Evolutionary conservation across 177 flowering plant genomes (phyloP).

Genomic region (Telopea speciosissima): DNA sequence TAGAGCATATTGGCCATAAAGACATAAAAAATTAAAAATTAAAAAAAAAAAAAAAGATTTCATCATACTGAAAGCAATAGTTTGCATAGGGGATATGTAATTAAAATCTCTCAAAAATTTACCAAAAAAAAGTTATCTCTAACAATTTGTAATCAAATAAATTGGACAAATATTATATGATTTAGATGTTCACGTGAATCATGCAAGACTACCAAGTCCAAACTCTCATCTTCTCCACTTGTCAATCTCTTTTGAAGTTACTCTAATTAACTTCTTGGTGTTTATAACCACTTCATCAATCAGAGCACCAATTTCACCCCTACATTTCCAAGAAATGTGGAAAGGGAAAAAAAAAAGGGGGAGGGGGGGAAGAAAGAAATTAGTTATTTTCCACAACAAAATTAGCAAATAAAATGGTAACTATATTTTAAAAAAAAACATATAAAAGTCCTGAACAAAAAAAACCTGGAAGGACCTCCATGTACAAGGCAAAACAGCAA

Average conservation of each 20-base stretch:
- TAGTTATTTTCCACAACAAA: background rate
- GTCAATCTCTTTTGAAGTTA: constrained; percentile 68
- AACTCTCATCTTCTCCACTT: constrained; percentile 69
- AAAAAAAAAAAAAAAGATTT: background rate
- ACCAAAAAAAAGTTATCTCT: no score
- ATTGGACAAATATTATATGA: background rate
- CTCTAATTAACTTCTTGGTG: constrained; percentile 59
- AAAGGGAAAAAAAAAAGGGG: no score
- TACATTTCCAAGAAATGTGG: constrained; percentile 19
- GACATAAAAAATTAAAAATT: no score
- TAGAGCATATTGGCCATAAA: background rate
- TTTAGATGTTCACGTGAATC: background rate
- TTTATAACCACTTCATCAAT: constrained; percentile 60
- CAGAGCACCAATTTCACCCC: constrained; percentile 57
- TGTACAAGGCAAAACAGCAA: no score
- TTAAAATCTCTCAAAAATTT: no score
- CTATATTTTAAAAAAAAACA: no score
- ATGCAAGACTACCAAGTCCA: background rate
- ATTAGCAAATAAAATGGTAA: background rate
- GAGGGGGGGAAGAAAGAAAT: background rate
- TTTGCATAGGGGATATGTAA: background rate
- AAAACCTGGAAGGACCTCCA: background rate
- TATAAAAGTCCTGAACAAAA: background rate
- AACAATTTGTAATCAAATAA: background rate
- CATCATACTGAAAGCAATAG: background rate